These are phyloP conservation scores for Leishmania arabica DNA, from an alignment of 208 protist genomes.

Conservation along the genomic window DNA sequence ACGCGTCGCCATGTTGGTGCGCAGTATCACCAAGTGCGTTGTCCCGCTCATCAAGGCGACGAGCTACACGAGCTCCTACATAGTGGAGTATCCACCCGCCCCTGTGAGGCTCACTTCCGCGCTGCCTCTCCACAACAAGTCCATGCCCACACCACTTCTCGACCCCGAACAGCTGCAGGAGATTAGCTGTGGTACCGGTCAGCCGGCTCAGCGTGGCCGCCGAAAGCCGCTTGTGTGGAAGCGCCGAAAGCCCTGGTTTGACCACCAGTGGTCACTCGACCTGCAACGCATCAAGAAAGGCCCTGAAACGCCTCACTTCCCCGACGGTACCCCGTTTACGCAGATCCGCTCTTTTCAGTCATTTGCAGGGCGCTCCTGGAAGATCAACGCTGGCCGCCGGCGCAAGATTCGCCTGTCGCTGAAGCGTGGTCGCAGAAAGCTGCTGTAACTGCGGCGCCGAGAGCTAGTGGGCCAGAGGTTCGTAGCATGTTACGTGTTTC, in stretches of 20 bases:
- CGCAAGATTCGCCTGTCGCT: slow-evolving; percentile 88
- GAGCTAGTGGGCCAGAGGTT: background rate
- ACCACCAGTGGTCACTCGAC: slow-evolving; percentile 87
- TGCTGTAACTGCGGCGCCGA: slow-evolving; percentile 47
- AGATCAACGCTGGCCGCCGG: slow-evolving; percentile 86
- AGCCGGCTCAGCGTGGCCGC: slow-evolving; percentile 80
- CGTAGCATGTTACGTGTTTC: background rate
- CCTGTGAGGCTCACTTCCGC: slow-evolving; percentile 26
- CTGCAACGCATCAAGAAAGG: slow-evolving; percentile 82
- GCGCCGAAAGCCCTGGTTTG: slow-evolving; percentile 91
- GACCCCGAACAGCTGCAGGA: slow-evolving; percentile 50
- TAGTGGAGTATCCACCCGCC: slow-evolving; percentile 19
- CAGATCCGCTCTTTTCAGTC: slow-evolving; percentile 88
- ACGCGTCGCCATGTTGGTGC: slow-evolving; percentile 22
- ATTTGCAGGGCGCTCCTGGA: slow-evolving; percentile 82
- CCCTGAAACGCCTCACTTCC: slow-evolving; percentile 82
- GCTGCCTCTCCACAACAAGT: slow-evolving; percentile 46
- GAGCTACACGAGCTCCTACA: slow-evolving; percentile 37
- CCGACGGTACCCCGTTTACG: slow-evolving; percentile 86
- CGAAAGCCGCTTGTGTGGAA: slow-evolving; percentile 88
- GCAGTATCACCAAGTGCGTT: slow-evolving; percentile 33
- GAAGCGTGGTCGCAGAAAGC: slow-evolving; percentile 85
- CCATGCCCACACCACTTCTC: slow-evolving; percentile 77
- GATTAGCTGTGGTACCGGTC: slow-evolving; percentile 73
- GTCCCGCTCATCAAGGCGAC: slow-evolving; percentile 61